Conservation (phyloP, 2,329 filamentous ascomycete genomes). For the Microcera coccophila region DNA sequence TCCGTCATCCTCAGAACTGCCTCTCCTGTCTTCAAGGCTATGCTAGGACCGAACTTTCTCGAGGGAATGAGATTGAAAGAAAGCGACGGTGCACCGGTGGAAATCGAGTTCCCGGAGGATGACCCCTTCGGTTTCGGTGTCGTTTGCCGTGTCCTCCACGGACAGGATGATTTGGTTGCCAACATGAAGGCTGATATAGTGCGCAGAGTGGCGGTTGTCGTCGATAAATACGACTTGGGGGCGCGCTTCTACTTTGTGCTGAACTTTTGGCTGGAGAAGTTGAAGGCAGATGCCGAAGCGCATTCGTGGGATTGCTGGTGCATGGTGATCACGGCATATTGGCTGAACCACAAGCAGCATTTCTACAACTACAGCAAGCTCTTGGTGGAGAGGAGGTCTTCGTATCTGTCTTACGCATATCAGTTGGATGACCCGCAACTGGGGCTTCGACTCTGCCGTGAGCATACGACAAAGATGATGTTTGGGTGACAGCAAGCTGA, state of each 20-base stretch:
- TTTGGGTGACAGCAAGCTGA: too few species aligned
- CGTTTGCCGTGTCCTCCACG: not conserved
- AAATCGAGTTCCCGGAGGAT: not conserved
- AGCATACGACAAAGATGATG: not conserved
- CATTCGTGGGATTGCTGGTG: not conserved
- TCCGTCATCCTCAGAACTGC: constrained; percentile 21
- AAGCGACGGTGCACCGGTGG: not conserved
- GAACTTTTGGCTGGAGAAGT: not conserved
- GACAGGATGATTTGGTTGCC: not conserved
- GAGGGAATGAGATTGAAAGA: constrained; percentile 14
- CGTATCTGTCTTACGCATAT: not conserved
- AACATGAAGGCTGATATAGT: not conserved
- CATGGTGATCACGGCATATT: not conserved
- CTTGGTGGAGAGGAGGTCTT: not conserved
- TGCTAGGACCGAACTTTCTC: constrained; percentile 20
- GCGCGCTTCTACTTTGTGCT: not conserved
- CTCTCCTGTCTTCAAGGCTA: constrained; percentile 26
- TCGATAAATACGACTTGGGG: not conserved
- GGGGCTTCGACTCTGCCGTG: not conserved
- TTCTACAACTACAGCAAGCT: not conserved
- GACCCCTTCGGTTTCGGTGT: not conserved
- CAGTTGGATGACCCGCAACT: not conserved
- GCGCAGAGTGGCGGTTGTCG: not conserved
- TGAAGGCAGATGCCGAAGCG: not conserved
- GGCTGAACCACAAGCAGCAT: not conserved